phyloP scores from a whole-genome alignment of 1,284 basidiomycete genomes.

The Malassezia obtusa region DNA sequence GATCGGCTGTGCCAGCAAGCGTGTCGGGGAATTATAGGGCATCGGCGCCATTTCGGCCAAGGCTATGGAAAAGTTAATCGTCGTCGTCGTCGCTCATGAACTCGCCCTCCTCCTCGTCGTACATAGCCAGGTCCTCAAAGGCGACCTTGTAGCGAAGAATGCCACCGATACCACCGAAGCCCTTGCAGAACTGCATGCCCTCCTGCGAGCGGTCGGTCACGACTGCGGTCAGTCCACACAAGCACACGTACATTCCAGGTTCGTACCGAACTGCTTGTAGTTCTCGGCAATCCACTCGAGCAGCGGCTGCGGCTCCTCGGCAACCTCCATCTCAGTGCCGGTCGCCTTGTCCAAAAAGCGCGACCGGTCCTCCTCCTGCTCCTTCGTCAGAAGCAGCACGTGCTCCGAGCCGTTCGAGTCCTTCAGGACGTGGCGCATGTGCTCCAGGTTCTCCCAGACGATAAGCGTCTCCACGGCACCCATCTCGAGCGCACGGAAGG shows the following conservation, averaged over 20 bases:
- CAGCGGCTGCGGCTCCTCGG: slow-evolving; percentile 41
- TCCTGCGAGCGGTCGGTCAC: slow-evolving; percentile 64
- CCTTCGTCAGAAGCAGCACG: slow-evolving; percentile 41
- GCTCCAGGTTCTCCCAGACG: slow-evolving; percentile 77
- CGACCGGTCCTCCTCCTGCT: slow-evolving; percentile 60
- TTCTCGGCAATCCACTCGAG: slow-evolving; percentile 91
- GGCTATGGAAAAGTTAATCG: slow-evolving; percentile 15
- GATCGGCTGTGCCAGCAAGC: not conserved
- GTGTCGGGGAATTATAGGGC: not conserved
- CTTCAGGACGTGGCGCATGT: slow-evolving; percentile 36
- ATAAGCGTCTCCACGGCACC: slow-evolving; percentile 94
- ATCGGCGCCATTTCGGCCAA: not conserved
- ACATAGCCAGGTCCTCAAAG: slow-evolving; percentile 45
- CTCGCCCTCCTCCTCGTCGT: slow-evolving; percentile 44
- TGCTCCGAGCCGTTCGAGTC: slow-evolving; percentile 37
- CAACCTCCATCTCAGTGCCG: slow-evolving; percentile 86
- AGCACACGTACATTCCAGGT: slow-evolving; percentile 59
- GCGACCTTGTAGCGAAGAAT: slow-evolving; percentile 58
- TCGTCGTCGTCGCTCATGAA: slow-evolving; percentile 43
- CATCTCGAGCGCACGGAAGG: slow-evolving; percentile 88
- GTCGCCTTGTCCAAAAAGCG: slow-evolving; percentile 93
- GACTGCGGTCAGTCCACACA: slow-evolving; percentile 2
- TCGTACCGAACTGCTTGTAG: slow-evolving; percentile 93
- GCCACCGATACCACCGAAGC: slow-evolving; percentile 95
- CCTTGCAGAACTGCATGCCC: slow-evolving; percentile 95